Conservation (phyloP, 1,139 yeast genomes). For the Scheffersomyces illinoinensis region DNA sequence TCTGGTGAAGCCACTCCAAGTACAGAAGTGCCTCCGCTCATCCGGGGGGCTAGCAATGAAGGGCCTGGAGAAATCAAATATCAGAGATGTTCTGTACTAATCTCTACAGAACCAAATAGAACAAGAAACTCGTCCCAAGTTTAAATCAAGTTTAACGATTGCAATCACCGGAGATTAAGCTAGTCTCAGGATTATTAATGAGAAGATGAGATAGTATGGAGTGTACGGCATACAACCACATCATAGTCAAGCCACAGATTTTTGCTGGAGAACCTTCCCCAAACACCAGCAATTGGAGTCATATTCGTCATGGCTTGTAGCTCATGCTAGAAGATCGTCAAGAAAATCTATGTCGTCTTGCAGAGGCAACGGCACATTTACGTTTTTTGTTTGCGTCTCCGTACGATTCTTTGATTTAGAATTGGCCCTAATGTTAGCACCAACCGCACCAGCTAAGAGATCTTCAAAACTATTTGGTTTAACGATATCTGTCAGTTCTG, state of each 20-base stretch:
- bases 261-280: neutral
- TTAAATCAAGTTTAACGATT: no score
- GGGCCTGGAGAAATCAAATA: neutral
- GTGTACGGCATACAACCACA: neutral
- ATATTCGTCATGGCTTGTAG: neutral
- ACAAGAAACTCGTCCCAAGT: neutral
- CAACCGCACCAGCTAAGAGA: neutral
- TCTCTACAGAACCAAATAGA: neutral
- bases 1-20: neutral
- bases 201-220: neutral
- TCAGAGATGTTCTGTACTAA: neutral
- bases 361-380: neutral
- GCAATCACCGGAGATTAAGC: neutral
- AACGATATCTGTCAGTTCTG: neutral
- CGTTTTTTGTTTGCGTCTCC: neutral
- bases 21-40: neutral
- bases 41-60: neutral
- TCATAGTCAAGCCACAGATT: neutral
- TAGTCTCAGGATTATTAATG: neutral
- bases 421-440: neutral
- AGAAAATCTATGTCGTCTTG: neutral
- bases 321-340: neutral
- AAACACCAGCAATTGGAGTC: neutral
- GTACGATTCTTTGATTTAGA: neutral
- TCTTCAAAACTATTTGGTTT: neutral